Evolutionary conservation across 1,284 basidiomycete genomes (phyloP), one percentile per base, ranked within the genome.

Genomic region (Cryptococcus amylolentus): DNA sequence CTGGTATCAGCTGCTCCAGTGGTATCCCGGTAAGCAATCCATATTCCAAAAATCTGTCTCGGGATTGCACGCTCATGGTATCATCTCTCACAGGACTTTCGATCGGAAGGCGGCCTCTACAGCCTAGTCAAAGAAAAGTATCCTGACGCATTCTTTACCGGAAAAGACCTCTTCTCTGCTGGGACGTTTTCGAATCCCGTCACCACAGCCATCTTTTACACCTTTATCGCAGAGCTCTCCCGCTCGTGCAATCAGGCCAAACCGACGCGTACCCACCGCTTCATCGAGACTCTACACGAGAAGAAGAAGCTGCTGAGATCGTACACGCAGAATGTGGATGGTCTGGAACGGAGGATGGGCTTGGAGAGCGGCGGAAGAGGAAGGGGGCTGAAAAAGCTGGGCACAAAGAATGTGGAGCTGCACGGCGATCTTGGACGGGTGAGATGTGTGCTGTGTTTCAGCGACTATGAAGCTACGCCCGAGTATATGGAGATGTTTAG

Each of bases 261-360:
- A 48, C 91, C 91, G 2, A 87, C 91, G 5, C 83, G 85, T 1
- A 96, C 94, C 4, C 94, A 97, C 74, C 82, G 83, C 57, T 94
- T 97, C 76, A 85, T 97, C 58, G 88, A 88, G 68, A 86, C 85
- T 6, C 83, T 97, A 0, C 88, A 95, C 64, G 75, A 81, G 10
- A 91, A 91, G 76, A 88, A 88, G 52, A 91, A 88, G 69, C 80
- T 98, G 1, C 77, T 95, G 31, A 84, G 93, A 52, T 89, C 87
- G 3, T 97, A 97, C 75, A 96, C 94, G 0, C 93, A 96, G 76
- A 97, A 96, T 71, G 93, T 97, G 51, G 94, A 97, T 75, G 92
- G 91, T 6, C 79, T 97, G 20, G 94, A 97, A 73, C 86, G 87
- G 65, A 82, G 83, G 54, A 85, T 85, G 1, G 94, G 93, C 0